phyloP scores from a whole-genome alignment of 2,329 filamentous ascomycete species.

The Zelopaecilomyces penicillatus region DNA sequence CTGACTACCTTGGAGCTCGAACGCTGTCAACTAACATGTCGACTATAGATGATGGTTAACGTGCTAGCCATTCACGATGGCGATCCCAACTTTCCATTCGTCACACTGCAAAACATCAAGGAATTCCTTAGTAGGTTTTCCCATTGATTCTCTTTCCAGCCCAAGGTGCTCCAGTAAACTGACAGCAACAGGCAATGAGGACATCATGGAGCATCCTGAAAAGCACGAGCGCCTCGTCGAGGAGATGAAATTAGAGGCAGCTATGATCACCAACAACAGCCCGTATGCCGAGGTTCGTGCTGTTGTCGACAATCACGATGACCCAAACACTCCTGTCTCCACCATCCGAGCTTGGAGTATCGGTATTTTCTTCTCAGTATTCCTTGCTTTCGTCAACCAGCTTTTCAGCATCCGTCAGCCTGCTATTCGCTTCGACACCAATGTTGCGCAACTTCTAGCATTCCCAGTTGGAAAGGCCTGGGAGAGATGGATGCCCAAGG shows the following conservation, averaged over 20 bases:
- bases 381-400: constrained; percentile 17
- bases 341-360: constrained; percentile 33
- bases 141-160: not conserved
- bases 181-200: constrained; percentile 15
- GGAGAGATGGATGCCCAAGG: constrained; percentile 13
- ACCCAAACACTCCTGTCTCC: constrained; percentile 28
- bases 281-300: constrained; percentile 31
- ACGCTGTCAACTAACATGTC: not conserved
- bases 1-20: not conserved
- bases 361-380: constrained; percentile 26
- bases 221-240: constrained; percentile 30
- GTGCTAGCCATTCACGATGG: constrained; percentile 26
- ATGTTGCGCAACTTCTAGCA: constrained; percentile 32
- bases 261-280: constrained; percentile 39
- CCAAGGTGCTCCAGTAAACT: too few species aligned
- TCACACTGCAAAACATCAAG: constrained; percentile 25
- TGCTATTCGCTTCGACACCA: constrained; percentile 29
- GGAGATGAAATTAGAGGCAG: constrained; percentile 43
- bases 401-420: constrained; percentile 35
- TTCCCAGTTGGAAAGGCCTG: constrained; percentile 30
- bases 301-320: constrained; percentile 35
- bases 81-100: constrained; percentile 30
- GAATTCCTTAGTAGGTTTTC: constrained; percentile 23
- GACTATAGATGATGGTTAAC: constrained; percentile 22
- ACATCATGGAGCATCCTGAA: constrained; percentile 25